These are phyloP conservation scores for Blastobotrys apis DNA, from an alignment of 1,139 yeast species.

Conservation along the genomic window DNA sequence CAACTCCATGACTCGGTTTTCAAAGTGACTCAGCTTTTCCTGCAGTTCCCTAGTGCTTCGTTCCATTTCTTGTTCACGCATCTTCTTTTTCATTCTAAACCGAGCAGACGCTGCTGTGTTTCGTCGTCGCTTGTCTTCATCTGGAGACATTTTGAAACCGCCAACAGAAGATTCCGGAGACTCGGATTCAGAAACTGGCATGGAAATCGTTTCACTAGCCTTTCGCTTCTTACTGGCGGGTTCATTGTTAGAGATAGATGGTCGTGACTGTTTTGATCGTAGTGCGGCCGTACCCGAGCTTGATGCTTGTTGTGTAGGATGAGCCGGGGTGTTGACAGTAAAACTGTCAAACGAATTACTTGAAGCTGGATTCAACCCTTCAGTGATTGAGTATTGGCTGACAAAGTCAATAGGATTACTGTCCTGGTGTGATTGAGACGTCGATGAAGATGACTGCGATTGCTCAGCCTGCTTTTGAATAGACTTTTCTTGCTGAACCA, in stretches of 20 bases:
- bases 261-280: neutral
- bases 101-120: conserved; percentile 82
- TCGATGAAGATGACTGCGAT: too few species aligned
- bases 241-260: conserved; percentile 1
- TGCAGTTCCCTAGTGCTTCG: conserved; percentile 56
- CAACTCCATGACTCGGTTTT: conserved; percentile 58
- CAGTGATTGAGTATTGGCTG: conserved; percentile 25
- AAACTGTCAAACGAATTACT: too few species aligned
- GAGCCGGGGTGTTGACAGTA: too few species aligned
- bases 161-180: neutral
- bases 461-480: conserved; percentile 31
- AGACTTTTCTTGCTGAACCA: conserved; percentile 39
- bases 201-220: conserved; percentile 3
- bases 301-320: neutral
- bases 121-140: conserved; percentile 62
- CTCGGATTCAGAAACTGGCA: too few species aligned
- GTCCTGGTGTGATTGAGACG: conserved; percentile 7
- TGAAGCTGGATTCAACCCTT: conserved; percentile 19
- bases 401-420: conserved; percentile 19
- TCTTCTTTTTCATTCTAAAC: conserved; percentile 73
- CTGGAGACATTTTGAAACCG: conserved; percentile 34
- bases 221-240: conserved; percentile 16
- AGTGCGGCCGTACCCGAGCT: neutral
- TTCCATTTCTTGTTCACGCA: conserved; percentile 84
- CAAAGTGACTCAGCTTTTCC: conserved; percentile 57